Base-by-base conservation (phyloP, 805 yeast genomes). In the Alloascoidea africana region DNA sequence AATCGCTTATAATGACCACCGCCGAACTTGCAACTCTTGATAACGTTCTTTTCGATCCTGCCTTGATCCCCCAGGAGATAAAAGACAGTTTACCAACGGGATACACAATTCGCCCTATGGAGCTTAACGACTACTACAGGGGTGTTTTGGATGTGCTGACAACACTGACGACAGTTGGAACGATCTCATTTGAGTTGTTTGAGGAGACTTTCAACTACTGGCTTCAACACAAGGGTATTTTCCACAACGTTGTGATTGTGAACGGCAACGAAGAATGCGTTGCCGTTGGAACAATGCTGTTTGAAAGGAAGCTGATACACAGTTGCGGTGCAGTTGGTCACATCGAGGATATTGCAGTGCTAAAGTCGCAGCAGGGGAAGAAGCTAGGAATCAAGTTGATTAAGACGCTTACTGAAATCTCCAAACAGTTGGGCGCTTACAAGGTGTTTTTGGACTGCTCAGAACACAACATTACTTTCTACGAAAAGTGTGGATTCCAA, bases 321-420 rank as follows among this genome's bases (percentile, higher is more conserved):
- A 71, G 62, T 32, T 75, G 91, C 54, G 93, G 94, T 0, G 56
- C 67, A 38, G 93, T 84, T 3, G 97, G 97, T 2, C 97, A 89
- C 59, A 80, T 89, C 44, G 98, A 89, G 52, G 98, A 89, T 54
- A 89, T 89, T 42, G 79, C 96, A 1, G 94, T 89, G 3, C 65
- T 74, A 14, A 52, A 55, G 18, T 59, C 65, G 14, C 82, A 82
- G 52, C 96, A 87, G 51, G 98, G 98, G 4, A 76, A 78, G 52
- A 73, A 73, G 46, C 60, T 89, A 35, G 98, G 98, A 0, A 62
- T 66, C 46, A 58, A 65, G 14, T 54, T 89, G 56, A 82, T 89
- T 45, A 60, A 65, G 14, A 61, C 69, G 5, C 63, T 89, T 51
- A 68, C 77, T 3, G 59, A 62, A 16, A 51, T 81, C 18, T 96